These are phyloP conservation scores for Lablab purpureus DNA, from an alignment of 306 rosid species.

Conservation along the genomic window DNA sequence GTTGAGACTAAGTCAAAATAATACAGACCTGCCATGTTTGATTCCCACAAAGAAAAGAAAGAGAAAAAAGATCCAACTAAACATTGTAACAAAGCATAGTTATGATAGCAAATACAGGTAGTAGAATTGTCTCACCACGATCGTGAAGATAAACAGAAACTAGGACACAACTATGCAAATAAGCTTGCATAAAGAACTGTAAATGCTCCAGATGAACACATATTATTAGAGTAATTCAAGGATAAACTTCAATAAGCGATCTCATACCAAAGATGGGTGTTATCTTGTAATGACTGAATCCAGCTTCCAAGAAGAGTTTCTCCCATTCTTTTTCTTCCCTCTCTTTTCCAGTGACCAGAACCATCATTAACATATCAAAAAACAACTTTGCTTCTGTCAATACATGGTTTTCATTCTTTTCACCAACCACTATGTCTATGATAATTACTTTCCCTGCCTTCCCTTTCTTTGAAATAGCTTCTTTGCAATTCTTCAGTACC, in stretches of 20 bases:
- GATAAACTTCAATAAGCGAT: conserved; percentile 68
- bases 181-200: too few relatives aligned
- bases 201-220: too few relatives aligned
- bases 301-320: conserved; percentile 61
- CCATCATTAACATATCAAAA: conserved; percentile 64
- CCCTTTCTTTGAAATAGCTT: conserved; percentile 52
- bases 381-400: conserved; percentile 48
- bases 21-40: not conserved
- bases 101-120: not conserved
- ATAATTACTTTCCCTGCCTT: conserved; percentile 56
- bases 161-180: too few relatives aligned
- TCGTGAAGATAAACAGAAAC: conserved; percentile 8
- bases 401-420: conserved; percentile 44
- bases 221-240: conserved; percentile 41
- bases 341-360: conserved; percentile 51
- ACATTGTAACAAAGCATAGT: not conserved
- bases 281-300: conserved; percentile 57
- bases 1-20: not conserved
- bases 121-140: not conserved
- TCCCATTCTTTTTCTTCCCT: conserved; percentile 64
- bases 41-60: not conserved
- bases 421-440: conserved; percentile 61
- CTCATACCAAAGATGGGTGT: conserved; percentile 52
- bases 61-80: not conserved
- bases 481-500: conserved; percentile 59